These are phyloP conservation scores for Fonsecaea monophora DNA, from an alignment of 2,329 filamentous ascomycete species.

Conservation along the genomic window DNA sequence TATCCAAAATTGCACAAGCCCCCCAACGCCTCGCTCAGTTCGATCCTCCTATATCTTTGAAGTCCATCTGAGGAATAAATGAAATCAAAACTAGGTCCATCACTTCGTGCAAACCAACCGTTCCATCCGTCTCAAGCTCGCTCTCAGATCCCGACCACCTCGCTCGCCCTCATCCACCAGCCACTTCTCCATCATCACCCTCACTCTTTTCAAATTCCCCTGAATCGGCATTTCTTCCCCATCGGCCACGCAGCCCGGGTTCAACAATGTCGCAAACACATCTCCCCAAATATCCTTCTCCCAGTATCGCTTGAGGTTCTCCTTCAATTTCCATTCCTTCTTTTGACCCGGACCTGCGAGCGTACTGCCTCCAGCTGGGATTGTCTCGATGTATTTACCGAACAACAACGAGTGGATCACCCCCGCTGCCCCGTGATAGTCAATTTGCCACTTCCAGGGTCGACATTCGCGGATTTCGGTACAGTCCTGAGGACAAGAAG, in stretches of 20 bases:
- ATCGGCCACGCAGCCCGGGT: constrained; percentile 72
- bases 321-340: constrained; percentile 78
- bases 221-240: constrained; percentile 74
- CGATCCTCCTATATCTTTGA: background rate
- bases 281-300: constrained; percentile 88
- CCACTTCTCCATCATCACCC: constrained; percentile 38
- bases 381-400: constrained; percentile 90
- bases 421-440: constrained; percentile 91
- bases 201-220: constrained; percentile 29
- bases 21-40: constrained; percentile 3
- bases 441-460: constrained; percentile 97
- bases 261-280: constrained; percentile 84
- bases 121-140: constrained; percentile 37
- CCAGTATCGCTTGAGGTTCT: constrained; percentile 93
- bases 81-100: background rate
- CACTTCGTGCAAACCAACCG: constrained; percentile 32
- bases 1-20: background rate
- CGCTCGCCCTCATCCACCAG: constrained; percentile 40
- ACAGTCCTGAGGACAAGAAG: constrained; percentile 84
- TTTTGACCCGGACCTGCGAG: constrained; percentile 45
- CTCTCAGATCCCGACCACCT: constrained; percentile 37
- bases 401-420: constrained; percentile 89
- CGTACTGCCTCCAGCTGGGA: constrained; percentile 41
- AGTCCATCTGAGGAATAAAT: background rate
- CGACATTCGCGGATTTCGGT: constrained; percentile 92